Base-by-base conservation (phyloP, 1,284 basidiomycete genomes). In the Cryptococcus deneoformans region DNA sequence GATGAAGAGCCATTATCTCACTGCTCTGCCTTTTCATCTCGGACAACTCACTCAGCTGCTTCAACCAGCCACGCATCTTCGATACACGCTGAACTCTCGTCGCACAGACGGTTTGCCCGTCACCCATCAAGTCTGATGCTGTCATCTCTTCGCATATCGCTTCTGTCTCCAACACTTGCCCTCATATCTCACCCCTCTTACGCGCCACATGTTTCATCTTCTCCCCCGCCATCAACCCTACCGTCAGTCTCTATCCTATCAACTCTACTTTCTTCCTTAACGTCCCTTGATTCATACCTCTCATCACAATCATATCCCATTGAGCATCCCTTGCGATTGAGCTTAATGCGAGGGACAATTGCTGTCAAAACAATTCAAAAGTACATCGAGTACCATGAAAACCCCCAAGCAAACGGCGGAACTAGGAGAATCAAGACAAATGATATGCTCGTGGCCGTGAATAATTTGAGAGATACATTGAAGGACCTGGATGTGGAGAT, bases 351-450 rank as follows among this genome's bases (percentile, higher is more conserved):
- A 47, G 46, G 45, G 6, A 54, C 53, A 7, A 20, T 45, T 11
- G 29, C 46, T 6, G 20, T 52, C n/a, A 44, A 45, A n/a, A 49
- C 42, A 12, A 49, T 62, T 12, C 50, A 53, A n/a, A 6, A 40
- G 12, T 60, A 44, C 38, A 35, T 60, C 4, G 50, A 49, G 11
- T 52, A 47, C 37, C 48, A 55, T 39, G 45, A 44, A 14, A 48
- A 40, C 9, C 11, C 35, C 2, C 4, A 46, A 7, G 42, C 36
- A 12, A 37, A 37, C 12, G 39, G 45, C 11, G 56, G 59, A 35
- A 45, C 10, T n/a, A 57, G 61, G 34, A 50, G 43, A 42, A 43
- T 56, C 6, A 56, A 57, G 37, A 47, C 50, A 14, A 53, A 53
- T 29, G 54, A 59, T 14, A 45, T 59, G 7, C 45, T 56, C 20